Base-by-base conservation (phyloP, 495 filamentous ascomycete genomes). In the Penicillium riverlandense region DNA sequence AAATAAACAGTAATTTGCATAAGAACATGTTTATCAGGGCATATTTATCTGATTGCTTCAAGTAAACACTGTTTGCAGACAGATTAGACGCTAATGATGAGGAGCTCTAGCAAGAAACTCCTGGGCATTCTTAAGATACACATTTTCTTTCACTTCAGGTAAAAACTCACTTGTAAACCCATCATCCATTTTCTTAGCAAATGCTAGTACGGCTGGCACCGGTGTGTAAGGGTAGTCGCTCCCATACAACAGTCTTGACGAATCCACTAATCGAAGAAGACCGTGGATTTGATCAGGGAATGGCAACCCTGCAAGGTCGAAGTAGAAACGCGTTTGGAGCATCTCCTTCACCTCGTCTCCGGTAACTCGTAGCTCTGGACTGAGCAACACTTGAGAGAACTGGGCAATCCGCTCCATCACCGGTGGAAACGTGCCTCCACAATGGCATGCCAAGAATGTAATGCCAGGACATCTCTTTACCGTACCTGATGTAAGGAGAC, bases 271-370 rank as follows among this genome's bases (percentile, higher is more conserved):
- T 13, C 53, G 54, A 12, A 70, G 44, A 34, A 65, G 32, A 4
- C 61, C 64, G 37, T 67, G 51, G 13, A 71, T 62, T 48, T 66
- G 61, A 49, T 67, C 59, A 12, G 72, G 74, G 45, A 77, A 71
- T 6, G 66, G 59, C 11, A 73, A 59, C 0, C 76, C 76, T 1
- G 76, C 76, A 14, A 79, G 48, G 50, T 78, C 76, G 38, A 77
- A 71, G 50, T 62, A 78, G 40, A 68, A 72, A 7, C 65, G 65
- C 14, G 49, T 48, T 34, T 48, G 43, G 9, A 77, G 40, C 6
- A 60, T 39, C 29, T 55, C 44, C 38, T 56, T 62, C 3, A 64
- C 47, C 2, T 45, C 35, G 4, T 58, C 42, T 5, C 39, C 40
- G 1, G 48, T 55, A 8, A 58, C 31, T 10, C 43, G 40, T 6